Evolutionary conservation across 2,329 filamentous ascomycete genomes (phyloP).

Genomic region (Bipolaris cookei): DNA sequence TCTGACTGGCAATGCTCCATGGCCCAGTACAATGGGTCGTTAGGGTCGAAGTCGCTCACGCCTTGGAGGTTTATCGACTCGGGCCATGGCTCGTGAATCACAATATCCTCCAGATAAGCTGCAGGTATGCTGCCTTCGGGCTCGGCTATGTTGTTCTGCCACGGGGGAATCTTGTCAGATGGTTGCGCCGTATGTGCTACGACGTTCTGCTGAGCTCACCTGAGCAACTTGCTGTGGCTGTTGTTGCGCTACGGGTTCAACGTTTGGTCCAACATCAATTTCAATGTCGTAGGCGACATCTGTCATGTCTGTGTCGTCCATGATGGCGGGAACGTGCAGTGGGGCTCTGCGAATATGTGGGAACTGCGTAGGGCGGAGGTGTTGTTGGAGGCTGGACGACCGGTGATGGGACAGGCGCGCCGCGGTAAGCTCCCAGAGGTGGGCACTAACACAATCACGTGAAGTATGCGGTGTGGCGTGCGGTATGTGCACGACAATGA

Average conservation of each 20-base stretch:
- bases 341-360: slow-evolving; percentile 6
- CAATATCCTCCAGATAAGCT: slow-evolving; percentile 43
- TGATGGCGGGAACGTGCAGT: slow-evolving; percentile 18
- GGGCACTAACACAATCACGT: slow-evolving; percentile 26
- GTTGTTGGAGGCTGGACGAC: slow-evolving; percentile 11
- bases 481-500: background rate
- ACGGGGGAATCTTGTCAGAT: slow-evolving; percentile 11
- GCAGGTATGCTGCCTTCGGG: slow-evolving; percentile 35
- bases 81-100: slow-evolving; percentile 46
- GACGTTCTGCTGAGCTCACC: slow-evolving; percentile 17
- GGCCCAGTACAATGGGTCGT: slow-evolving; percentile 78
- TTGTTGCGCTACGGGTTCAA: slow-evolving; percentile 25
- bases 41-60: slow-evolving; percentile 79
- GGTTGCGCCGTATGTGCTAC: slow-evolving; percentile 4
- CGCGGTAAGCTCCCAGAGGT: slow-evolving; percentile 15
- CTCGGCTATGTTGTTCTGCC: slow-evolving; percentile 1
- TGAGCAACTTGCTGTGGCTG: slow-evolving; percentile 32
- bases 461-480: background rate
- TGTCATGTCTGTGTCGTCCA: slow-evolving; percentile 45
- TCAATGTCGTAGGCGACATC: slow-evolving; percentile 49
- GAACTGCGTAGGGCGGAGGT: slow-evolving; percentile 23
- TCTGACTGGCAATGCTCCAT: slow-evolving; percentile 66
- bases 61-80: slow-evolving; percentile 85
- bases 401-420: slow-evolving; percentile 9
- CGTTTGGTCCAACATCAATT: slow-evolving; percentile 38